Evolutionary conservation across 257 asterid species (phyloP), one percentile per base, ranked within the genome.

Genomic region (Salvia splendens): DNA sequence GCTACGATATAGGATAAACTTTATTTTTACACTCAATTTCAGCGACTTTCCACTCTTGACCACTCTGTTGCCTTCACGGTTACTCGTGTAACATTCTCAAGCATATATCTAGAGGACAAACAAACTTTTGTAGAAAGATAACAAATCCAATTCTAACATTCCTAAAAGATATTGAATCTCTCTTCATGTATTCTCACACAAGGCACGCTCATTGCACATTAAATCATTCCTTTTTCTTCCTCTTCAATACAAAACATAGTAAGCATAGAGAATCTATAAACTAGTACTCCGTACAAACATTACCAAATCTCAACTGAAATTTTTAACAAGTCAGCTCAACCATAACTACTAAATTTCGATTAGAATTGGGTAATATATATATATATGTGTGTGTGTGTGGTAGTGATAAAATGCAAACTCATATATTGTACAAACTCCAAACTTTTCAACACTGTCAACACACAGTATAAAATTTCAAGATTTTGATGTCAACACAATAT

Each of bases 291-390:
- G n/a, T n/a, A 17, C 60, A 11, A 11, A 30, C 14, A 30, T 40
- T 53, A 12, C 3, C 30, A 9, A 38, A 51, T 41, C 9, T 35
- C 49, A 70, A 56, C 24, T 41, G 12, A 47, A 45, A 63, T 7
- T 38, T 16, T 6, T 15, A 61, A 38, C 33, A 8, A 16, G n/a
- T 24, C 0, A 42, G 24, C 38, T 20, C 53, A 42, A 10, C 16
- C 15, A 1, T 28, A 10, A 60, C 36, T 10, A 33, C 49, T 6
- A 45, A 40, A 46, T 11, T 20, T n/a, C 12, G 33, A 59, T 48
- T 32, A 75, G 9, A 14, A 72, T 24, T n/a, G 54, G 51, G 15
- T 61, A n/a, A n/a, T n/a, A n/a, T n/a, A n/a, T n/a, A n/a, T n/a
- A n/a, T n/a, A n/a, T n/a, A 24, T 24, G 1, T 24, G 30, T 24